Percentiles rank a stretch among this genome's conserved stretches.
Evolutionary conservation across 805 yeast species (phyloP).

Genomic region (Starmerella lactis-condensi): DNA sequence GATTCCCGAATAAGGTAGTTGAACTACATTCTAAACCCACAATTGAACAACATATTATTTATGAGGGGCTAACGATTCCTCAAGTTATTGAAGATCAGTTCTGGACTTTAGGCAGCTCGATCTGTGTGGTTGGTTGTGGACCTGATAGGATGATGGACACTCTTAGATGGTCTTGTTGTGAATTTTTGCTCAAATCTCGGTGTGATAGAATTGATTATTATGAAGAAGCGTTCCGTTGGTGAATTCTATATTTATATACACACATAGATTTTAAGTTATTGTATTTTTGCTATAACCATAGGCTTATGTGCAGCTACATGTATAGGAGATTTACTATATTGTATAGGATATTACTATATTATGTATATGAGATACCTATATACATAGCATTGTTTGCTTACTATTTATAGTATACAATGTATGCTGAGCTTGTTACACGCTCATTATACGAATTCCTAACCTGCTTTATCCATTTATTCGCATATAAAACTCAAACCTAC

Average conservation of each 20-base stretch:
- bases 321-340: neutral
- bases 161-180: slow-evolving; percentile 12
- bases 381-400: too few species aligned
- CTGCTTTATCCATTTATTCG: slow-evolving; percentile 35
- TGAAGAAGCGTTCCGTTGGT: slow-evolving; percentile 67
- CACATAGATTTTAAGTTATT: too few species aligned
- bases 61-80: slow-evolving; percentile 26
- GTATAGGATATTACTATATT: neutral
- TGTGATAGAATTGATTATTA: slow-evolving; percentile 42
- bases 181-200: slow-evolving; percentile 9
- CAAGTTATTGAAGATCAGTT: slow-evolving; percentile 27
- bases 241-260: too few species aligned
- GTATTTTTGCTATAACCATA: too few species aligned
- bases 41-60: slow-evolving; percentile 5
- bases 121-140: slow-evolving; percentile 22
- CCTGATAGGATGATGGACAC: slow-evolving; percentile 18
- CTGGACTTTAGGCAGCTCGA: slow-evolving; percentile 33
- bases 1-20: slow-evolving; percentile 1
- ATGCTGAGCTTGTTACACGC: slow-evolving; percentile 14
- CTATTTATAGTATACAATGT: slow-evolving; percentile 7
- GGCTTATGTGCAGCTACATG: too few species aligned
- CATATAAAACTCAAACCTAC: slow-evolving; percentile 37
- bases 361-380: too few species aligned
- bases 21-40: neutral
- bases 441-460: slow-evolving; percentile 32